phyloP scores from a whole-genome alignment of 1,284 basidiomycete genomes.

The Irpex sp. region DNA sequence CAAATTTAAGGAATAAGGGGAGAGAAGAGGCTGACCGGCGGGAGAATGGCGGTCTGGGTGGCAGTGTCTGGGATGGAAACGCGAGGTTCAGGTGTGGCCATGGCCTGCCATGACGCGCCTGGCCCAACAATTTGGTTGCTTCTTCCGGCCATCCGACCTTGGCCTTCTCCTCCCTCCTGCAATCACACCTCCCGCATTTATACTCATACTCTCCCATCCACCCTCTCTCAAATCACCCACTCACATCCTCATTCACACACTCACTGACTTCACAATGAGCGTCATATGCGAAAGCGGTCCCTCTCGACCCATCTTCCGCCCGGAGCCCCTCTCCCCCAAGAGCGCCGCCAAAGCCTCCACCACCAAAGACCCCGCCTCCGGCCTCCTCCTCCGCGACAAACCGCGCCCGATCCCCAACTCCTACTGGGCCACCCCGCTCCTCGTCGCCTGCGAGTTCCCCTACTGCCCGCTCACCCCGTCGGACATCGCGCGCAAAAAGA shows the following conservation, averaged over 20 bases:
- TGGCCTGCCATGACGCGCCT: not conserved
- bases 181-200: no score
- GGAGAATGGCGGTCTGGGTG: no score
- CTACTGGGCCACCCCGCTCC: slow-evolving; percentile 71
- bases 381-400: slow-evolving; percentile 13
- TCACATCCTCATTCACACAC: not conserved
- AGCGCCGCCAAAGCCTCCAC: no score
- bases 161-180: not conserved
- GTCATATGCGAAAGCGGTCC: slow-evolving; percentile 12
- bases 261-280: slow-evolving; percentile 9
- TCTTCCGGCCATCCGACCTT: not conserved
- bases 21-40: no score
- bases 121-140: not conserved
- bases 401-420: slow-evolving; percentile 72
- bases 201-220: no score
- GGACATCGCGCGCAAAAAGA: slow-evolving; percentile 31
- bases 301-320: slow-evolving; percentile 1
- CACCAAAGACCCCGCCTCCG: not conserved
- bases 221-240: not conserved
- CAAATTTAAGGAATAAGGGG: no score
- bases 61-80: no score
- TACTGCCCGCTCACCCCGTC: slow-evolving; percentile 49
- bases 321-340: slow-evolving; percentile 3
- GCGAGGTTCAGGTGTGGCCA: not conserved
- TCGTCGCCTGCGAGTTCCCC: slow-evolving; percentile 77